Conservation (phyloP, 1,284 basidiomycete species). For the Anthracocystis setariae region DNA sequence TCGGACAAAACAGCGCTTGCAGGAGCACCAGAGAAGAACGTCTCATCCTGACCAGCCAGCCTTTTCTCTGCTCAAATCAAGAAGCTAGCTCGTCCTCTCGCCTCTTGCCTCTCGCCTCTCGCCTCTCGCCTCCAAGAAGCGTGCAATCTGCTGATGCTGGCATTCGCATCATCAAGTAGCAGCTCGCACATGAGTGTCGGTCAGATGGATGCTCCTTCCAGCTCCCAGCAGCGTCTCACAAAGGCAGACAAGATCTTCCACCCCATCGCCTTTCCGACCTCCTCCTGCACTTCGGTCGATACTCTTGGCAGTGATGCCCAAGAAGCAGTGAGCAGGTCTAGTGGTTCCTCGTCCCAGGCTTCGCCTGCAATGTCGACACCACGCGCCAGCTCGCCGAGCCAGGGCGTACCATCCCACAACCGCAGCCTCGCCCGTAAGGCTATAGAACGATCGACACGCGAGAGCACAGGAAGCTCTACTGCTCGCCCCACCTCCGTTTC, state of each 20-base stretch:
- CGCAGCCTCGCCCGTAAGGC: constrained; percentile 9
- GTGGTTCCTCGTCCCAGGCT: constrained; percentile 25
- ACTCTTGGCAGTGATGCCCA: constrained; percentile 4
- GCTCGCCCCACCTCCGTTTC: constrained; percentile 6
- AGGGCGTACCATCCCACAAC: not conserved
- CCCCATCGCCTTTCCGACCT: constrained; percentile 18
- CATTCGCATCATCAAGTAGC: not conserved
- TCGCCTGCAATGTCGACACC: constrained; percentile 38
- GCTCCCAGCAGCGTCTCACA: constrained; percentile 5
- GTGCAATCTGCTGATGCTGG: not conserved
- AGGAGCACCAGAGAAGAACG: too few species aligned
- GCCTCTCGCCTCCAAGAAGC: not conserved
- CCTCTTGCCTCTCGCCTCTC: not conserved
- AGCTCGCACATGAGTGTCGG: constrained; percentile 1
- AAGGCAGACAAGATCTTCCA: constrained; percentile 26
- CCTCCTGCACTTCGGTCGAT: constrained; percentile 20
- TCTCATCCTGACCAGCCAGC: not conserved
- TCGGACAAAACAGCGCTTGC: not conserved
- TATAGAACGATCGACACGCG: constrained; percentile 8
- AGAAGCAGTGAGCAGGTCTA: constrained; percentile 9
- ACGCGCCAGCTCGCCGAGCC: constrained; percentile 31
- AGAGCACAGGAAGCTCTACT: constrained; percentile 12
- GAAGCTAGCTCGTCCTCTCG: not conserved
- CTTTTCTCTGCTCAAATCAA: not conserved
- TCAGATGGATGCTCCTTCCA: constrained; percentile 2